Conservation (phyloP, 2,329 filamentous ascomycete species). For the Orbilia oligospora region DNA sequence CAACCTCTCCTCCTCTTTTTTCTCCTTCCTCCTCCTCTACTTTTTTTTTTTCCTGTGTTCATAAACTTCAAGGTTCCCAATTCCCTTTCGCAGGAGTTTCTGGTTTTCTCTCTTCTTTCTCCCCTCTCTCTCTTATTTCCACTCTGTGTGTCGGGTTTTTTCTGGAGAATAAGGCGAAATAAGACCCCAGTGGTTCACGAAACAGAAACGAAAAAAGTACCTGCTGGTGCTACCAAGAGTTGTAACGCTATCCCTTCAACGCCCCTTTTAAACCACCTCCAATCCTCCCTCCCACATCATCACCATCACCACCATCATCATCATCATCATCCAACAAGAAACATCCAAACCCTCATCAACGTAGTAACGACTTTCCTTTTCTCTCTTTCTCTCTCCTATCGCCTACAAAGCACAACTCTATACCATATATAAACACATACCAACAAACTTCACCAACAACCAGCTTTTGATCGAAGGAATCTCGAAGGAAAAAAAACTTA, state of each 20-base stretch:
- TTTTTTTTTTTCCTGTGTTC: background rate
- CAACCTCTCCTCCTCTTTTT: slow-evolving; percentile 19
- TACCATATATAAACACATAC: too few species aligned
- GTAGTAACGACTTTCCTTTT: slow-evolving; percentile 26
- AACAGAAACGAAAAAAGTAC: slow-evolving; percentile 27
- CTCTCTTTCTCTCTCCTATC: background rate
- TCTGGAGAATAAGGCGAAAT: slow-evolving; percentile 10
- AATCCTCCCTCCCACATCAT: slow-evolving; percentile 14
- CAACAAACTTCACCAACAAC: too few species aligned
- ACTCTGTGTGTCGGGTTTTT: slow-evolving; percentile 12
- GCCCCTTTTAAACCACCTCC: slow-evolving; percentile 47
- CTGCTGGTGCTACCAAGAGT: background rate
- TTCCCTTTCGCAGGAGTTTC: slow-evolving; percentile 7
- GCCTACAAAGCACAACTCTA: background rate
- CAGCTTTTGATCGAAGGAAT: too few species aligned
- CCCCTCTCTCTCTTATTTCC: slow-evolving; percentile 14
- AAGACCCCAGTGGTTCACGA: slow-evolving; percentile 36
- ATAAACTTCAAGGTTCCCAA: slow-evolving; percentile 33
- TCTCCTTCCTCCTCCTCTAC: background rate
- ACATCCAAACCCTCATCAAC: background rate
- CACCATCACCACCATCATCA: slow-evolving; percentile 12
- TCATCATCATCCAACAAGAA: background rate
- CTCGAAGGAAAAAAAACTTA: background rate
- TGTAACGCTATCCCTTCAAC: slow-evolving; percentile 36
- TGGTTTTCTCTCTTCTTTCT: background rate